Evolutionary conservation across 139 green algal genomes (phyloP), one percentile per base, ranked within the genome.

Genomic region (Auxenochlorella pyrenoidosa): DNA sequence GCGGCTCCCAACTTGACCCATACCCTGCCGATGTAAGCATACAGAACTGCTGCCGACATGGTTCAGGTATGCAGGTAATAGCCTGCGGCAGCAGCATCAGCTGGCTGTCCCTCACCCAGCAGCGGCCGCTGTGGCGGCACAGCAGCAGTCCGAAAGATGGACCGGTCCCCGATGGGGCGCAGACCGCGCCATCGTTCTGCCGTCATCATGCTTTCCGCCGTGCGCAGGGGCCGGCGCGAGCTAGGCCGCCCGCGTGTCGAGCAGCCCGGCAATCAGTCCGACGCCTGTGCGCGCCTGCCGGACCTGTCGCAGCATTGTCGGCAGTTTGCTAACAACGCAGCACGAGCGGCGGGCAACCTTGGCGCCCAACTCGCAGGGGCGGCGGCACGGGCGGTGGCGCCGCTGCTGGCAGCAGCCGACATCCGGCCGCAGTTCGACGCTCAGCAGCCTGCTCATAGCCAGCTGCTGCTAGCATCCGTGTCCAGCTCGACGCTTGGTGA

Each of bases 401-500:
- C 80, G n/a, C 36, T 63, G 63, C 28, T 85, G 0, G 80, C 44
- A 32, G 44, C 43, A 22, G 54, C 16, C 54, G 54, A 63, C 54
- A 8, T 26, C 2, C 76, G 24, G 70, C 70, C 38, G 70, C 70
- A 76, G 70, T 36, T n/a, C 3, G 26, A 47, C 6, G 13, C n/a
- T 47, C 80, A 84, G 32, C 38, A 21, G 32, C 19, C 6, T 5
- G 44, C 40, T 28, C 83, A 70, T 34, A 36, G 21, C 19, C 70
- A 81, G 83, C 51, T 87, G 30, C 73, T 88, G 58, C 73, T 88
- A 73, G 84, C 84, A 1, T 88, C 84, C 2, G 16, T 88, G 40
- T 83, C 84, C 2, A n/a, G 58, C 34, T 78, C 84, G 1, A n/a
- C 80, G 2, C 19, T 85, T 38, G 22, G 65, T 5, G 40, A 85